A percentile compares a stretch with the other conserved stretches of the same genome.
Evolutionary conservation across 208 protist genomes (phyloP).

Genomic region (Naegleria lovaniensis): DNA sequence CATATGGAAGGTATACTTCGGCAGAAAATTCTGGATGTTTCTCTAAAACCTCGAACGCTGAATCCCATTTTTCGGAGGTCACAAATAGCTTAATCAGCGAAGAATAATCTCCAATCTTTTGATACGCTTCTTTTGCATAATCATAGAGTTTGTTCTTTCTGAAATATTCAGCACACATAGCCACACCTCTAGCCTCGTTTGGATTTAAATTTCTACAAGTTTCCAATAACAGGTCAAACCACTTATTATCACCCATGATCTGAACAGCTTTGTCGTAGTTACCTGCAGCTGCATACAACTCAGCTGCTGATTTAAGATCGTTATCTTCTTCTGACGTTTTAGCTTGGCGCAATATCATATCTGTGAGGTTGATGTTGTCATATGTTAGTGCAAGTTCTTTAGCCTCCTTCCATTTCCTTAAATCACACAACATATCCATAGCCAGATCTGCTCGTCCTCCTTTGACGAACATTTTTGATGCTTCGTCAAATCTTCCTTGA

Average conservation of each 20-base stretch:
- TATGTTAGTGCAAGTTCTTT: conserved; percentile 75
- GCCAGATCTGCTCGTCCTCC: conserved; percentile 59
- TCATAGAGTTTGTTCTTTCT: conserved; percentile 58
- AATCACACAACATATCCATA: conserved; percentile 87
- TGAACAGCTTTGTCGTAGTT: conserved; percentile 70
- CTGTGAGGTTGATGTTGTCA: conserved; percentile 57
- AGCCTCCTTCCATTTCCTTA: conserved; percentile 85
- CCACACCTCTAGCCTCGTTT: conserved; percentile 71
- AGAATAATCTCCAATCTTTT: conserved; percentile 72
- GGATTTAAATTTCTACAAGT: conserved; percentile 61
- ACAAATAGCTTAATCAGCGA: conserved; percentile 79
- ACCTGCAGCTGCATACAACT: conserved; percentile 75
- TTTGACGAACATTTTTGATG: conserved; percentile 73
- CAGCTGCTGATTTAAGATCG: conserved; percentile 71
- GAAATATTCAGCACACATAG: conserved; percentile 73
- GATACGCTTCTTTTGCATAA: conserved; percentile 78
- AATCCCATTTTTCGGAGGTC: conserved; percentile 70
- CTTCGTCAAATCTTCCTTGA: conserved; percentile 84
- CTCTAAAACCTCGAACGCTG: conserved; percentile 75
- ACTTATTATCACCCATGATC: conserved; percentile 71
- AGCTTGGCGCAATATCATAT: conserved; percentile 80
- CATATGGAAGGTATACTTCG: conserved; percentile 91
- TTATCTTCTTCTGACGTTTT: conserved; percentile 79
- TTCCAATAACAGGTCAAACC: conserved; percentile 73
- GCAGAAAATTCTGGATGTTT: conserved; percentile 63